Conservation (phyloP, 306 rosid genomes). For the Cicer judaicum region DNA sequence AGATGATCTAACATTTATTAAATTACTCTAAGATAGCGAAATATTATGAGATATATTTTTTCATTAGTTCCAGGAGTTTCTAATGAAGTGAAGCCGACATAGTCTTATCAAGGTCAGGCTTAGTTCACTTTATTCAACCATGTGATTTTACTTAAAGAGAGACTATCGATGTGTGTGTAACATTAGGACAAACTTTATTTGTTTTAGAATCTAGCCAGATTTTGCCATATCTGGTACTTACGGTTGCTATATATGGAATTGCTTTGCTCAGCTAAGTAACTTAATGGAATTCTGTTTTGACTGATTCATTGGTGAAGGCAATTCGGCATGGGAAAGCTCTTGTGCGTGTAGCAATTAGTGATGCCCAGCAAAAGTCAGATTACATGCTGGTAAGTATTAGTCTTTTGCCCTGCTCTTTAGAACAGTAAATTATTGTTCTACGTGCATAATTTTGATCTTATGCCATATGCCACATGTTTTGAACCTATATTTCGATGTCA, state of each 20-base stretch:
- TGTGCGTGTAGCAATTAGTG: constrained; percentile 67
- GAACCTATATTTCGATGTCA: constrained; percentile 32
- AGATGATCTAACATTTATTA: background rate
- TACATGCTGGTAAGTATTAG: constrained; percentile 69
- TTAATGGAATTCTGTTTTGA: constrained; percentile 40
- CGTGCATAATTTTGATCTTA: constrained; percentile 14
- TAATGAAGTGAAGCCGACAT: constrained; percentile 17
- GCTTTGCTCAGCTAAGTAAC: constrained; percentile 40
- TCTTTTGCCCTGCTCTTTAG: constrained; percentile 21
- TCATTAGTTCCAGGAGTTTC: constrained; percentile 3
- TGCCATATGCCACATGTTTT: constrained; percentile 16
- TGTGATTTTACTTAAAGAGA: background rate
- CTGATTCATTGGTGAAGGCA: constrained; percentile 65
- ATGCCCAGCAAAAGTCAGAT: constrained; percentile 73
- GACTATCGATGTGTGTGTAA: constrained; percentile 30
- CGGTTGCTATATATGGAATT: constrained; percentile 17
- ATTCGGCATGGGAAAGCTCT: constrained; percentile 83
- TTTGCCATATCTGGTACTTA: constrained; percentile 24
- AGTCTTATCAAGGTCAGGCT: constrained; percentile 24
- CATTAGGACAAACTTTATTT: constrained; percentile 14
- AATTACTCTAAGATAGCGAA: background rate
- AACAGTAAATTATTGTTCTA: constrained; percentile 19
- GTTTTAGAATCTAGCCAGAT: constrained; percentile 11
- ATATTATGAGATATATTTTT: constrained; percentile 2
- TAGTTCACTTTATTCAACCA: constrained; percentile 15